Evolutionary conservation across 2,329 filamentous ascomycete species (phyloP), one percentile per base, ranked within the genome.

Genomic region (Paracorniculantispora psalliotae): DNA sequence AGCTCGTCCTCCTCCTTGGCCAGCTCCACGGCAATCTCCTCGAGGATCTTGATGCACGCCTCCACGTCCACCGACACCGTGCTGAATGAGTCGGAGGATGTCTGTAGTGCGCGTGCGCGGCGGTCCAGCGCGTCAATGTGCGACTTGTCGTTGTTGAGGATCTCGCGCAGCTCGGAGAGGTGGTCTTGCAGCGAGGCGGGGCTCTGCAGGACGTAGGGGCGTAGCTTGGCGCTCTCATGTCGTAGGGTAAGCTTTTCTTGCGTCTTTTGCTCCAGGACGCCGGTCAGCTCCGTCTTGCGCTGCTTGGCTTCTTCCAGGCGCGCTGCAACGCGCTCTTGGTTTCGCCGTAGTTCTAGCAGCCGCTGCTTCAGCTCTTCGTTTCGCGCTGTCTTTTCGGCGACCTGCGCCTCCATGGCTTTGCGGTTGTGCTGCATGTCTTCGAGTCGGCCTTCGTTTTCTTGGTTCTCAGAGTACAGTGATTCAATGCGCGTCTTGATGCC

Each of bases 1-100:
- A 90, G 85, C 72, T 96, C 92, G 60, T 97, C 92, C 48, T 97
- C 93, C 73, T 97, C 93, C 71, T 93, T 96, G 48, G 86, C 78
- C 4, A 99, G 76, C 71, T 97, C 94, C n/a, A 79, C 77, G 3
- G 89, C 82, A 21, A 97, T 90, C 66, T 97, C 93, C 57, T 94
- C 91, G 4, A 97, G 84, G 13, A 97, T 81, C 68, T 93, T 93
- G 67, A 92, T 92, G 69, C 92, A 96, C 2, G 89, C 87, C 8
- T 90, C 86, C 17, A 99, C 91, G 68, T 99, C 94, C 12, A 88
- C 84, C 9, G 88, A 81, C 1, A 97, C 91, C 0, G 96, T 87
- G 3, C 84, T 81, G 70, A 97, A 97, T 0, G 92, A 93, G 72
- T 97, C 93, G 3, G 87, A 86, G 8, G 91, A 96, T 1, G 93